Conservation (phyloP, 169 alveolate genomes). For the Eimeria praecox region DNA sequence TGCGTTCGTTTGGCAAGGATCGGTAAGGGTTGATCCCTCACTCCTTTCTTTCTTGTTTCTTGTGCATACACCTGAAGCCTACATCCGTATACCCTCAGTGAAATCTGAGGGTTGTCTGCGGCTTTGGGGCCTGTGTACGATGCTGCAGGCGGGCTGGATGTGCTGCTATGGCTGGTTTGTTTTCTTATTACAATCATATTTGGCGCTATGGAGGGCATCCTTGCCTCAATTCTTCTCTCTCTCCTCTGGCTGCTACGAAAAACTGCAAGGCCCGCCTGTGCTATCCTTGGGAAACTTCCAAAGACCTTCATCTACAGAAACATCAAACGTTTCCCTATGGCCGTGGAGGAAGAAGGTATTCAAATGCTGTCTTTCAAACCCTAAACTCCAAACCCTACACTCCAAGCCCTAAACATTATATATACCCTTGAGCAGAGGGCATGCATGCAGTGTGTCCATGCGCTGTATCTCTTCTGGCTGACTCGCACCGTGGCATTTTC, state of each 20-base stretch:
- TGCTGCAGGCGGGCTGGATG: conserved; percentile 80
- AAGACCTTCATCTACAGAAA: conserved; percentile 82
- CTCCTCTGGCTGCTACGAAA: conserved; percentile 84
- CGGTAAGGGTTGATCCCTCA: conserved; percentile 19
- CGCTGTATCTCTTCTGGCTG: background rate
- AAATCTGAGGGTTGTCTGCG: background rate
- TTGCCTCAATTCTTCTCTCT: conserved; percentile 82
- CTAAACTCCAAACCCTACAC: background rate
- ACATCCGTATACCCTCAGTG: background rate
- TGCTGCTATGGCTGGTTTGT: conserved; percentile 83
- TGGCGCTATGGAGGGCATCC: conserved; percentile 85
- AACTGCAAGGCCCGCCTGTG: conserved; percentile 79
- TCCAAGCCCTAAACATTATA: background rate
- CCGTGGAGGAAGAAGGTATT: conserved; percentile 81
- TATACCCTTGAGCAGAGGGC: background rate
- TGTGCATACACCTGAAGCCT: background rate
- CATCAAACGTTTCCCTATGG: conserved; percentile 82
- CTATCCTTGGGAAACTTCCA: conserved; percentile 82
- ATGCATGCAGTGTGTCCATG: background rate
- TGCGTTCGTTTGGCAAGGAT: conserved; percentile 51
- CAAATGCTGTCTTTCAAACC: background rate
- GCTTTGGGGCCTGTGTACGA: background rate
- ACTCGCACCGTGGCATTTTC: too few species aligned
- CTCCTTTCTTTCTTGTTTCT: background rate
- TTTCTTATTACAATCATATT: conserved; percentile 75